Percentiles rank a stretch among this genome's conserved stretches.
Evolutionary conservation across 2,329 filamentous ascomycete species (phyloP).

Genomic region (Alternaria conjuncta): DNA sequence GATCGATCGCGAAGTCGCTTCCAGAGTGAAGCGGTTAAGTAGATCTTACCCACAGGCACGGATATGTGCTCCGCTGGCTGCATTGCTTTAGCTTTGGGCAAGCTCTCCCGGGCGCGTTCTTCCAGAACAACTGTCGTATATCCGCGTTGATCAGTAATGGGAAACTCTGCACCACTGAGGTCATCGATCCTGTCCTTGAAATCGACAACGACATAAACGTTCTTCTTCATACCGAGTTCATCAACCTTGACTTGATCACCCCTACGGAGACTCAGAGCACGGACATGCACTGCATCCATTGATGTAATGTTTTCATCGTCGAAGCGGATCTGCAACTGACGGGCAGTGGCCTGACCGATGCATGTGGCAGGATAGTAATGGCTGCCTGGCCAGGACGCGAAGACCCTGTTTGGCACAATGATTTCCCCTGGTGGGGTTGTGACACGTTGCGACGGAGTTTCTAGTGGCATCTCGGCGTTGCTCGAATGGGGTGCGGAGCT

Average conservation of each 20-base stretch:
- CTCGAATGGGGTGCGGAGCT: constrained; percentile 19
- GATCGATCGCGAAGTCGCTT: constrained; percentile 47
- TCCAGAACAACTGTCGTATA: constrained; percentile 50
- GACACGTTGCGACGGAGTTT: constrained; percentile 9
- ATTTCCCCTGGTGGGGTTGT: constrained; percentile 29
- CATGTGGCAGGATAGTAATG: constrained; percentile 68
- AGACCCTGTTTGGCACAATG: constrained; percentile 59
- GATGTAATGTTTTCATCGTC: constrained; percentile 55
- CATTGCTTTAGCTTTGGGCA: constrained; percentile 26
- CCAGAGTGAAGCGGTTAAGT: constrained; percentile 55
- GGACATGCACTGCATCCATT: constrained; percentile 49
- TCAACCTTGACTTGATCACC: constrained; percentile 59
- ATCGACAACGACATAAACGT: constrained; percentile 53
- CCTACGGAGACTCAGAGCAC: constrained; percentile 51
- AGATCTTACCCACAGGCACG: constrained; percentile 51
- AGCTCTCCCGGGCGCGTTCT: constrained; percentile 50
- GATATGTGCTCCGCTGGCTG: constrained; percentile 37
- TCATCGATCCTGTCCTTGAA: constrained; percentile 48
- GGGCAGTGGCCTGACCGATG: constrained; percentile 53
- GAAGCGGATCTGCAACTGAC: constrained; percentile 56
- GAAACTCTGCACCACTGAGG: constrained; percentile 34
- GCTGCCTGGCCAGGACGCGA: constrained; percentile 64
- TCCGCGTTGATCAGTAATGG: constrained; percentile 52
- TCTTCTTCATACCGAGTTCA: constrained; percentile 51
- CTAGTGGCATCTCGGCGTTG: constrained; percentile 7